A percentile compares a stretch with the other conserved stretches of the same genome.
Conservation (phyloP, 2,329 filamentous ascomycete genomes). For the Colletotrichum graminicola region DNA sequence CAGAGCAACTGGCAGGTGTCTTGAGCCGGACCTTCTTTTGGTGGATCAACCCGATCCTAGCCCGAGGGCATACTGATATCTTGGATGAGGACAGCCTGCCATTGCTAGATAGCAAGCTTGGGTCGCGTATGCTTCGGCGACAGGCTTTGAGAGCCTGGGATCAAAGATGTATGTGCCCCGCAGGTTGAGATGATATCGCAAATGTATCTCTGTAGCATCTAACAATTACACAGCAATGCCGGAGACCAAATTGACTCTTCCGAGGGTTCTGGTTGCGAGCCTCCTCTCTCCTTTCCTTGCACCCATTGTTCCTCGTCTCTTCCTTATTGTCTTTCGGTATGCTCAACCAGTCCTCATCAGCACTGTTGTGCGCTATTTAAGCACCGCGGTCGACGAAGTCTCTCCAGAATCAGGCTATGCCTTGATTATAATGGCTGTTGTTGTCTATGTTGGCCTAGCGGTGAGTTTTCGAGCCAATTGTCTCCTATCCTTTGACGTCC, state of each 20-base stretch:
- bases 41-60: slow-evolving; percentile 32
- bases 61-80: not conserved
- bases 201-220: too few relatives aligned
- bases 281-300: slow-evolving; percentile 12
- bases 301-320: slow-evolving; percentile 14
- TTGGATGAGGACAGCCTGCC: slow-evolving; percentile 14
- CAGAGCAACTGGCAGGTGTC: slow-evolving; percentile 13
- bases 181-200: too few relatives aligned
- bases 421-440: not conserved
- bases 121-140: slow-evolving; percentile 7
- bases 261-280: slow-evolving; percentile 6
- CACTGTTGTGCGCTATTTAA: slow-evolving; percentile 10
- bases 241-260: slow-evolving; percentile 9
- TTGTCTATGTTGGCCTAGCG: slow-evolving; percentile 24
- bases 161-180: slow-evolving; percentile 16
- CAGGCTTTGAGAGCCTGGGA: slow-evolving; percentile 17
- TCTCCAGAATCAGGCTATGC: not conserved
- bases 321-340: slow-evolving; percentile 29
- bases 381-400: not conserved
- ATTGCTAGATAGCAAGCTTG: not conserved
- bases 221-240: slow-evolving; percentile 14
- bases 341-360: slow-evolving; percentile 25
- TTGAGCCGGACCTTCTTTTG: slow-evolving; percentile 17
- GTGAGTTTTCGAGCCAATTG: not conserved
- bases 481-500: not conserved